Evolutionary conservation across 169 alveolate species (phyloP).

Genomic region (Toxoplasma gondii): DNA sequence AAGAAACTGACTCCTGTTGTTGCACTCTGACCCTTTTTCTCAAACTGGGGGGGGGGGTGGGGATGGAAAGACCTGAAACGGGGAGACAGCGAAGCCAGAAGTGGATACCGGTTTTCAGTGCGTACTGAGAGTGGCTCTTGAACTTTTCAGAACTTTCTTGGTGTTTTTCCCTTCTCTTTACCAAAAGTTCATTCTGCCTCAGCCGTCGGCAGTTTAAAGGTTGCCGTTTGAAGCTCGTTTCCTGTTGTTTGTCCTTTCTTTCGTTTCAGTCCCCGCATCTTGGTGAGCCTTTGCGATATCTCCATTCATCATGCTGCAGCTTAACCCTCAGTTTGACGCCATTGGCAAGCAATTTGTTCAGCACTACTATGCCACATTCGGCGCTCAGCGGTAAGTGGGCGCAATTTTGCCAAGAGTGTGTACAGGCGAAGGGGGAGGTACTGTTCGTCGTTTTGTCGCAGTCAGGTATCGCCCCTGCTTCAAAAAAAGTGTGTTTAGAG

Average conservation of each 20-base stretch:
- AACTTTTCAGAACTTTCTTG: not conserved
- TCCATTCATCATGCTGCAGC: conserved; percentile 44
- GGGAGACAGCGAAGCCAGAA: not conserved
- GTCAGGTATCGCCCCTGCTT: too few species aligned
- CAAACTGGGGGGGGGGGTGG: not conserved
- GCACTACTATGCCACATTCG: conserved; percentile 83
- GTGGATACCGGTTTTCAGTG: not conserved
- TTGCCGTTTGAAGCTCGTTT: too few species aligned
- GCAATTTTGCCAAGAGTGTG: not conserved
- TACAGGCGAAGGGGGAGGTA: too few species aligned
- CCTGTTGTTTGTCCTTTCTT: not conserved
- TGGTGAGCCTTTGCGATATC: not conserved
- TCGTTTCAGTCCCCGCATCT: not conserved
- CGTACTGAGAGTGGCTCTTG: not conserved
- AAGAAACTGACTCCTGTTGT: too few species aligned
- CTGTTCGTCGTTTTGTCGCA: too few species aligned
- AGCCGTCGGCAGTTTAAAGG: not conserved
- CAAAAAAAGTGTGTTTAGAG: too few species aligned
- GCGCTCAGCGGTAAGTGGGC: conserved; percentile 41
- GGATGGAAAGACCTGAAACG: not conserved
- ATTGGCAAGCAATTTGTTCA: conserved; percentile 83
- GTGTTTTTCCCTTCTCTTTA: not conserved
- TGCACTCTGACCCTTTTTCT: not conserved
- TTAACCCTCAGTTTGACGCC: conserved; percentile 77
- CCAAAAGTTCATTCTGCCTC: not conserved